Percentiles rank a stretch among this genome's conserved stretches.
Conservation (phyloP, 2,329 filamentous ascomycete genomes). For the Colletotrichum somersetense region DNA sequence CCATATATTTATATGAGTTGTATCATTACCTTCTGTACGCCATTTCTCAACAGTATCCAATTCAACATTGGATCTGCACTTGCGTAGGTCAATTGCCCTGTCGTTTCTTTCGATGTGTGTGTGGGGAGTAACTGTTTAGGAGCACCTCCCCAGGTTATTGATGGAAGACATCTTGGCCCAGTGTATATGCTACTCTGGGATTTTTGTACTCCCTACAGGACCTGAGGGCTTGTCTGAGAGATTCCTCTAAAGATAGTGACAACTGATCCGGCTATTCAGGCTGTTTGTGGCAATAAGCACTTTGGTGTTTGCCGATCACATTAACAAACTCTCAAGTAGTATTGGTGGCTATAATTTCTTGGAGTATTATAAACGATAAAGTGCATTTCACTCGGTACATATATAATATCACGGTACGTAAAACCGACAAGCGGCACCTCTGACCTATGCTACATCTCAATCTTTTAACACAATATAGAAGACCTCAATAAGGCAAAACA, state of each 20-base stretch:
- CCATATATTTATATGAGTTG: not conserved
- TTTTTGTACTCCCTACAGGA: not conserved
- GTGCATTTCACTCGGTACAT: no score
- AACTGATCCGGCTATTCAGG: not conserved
- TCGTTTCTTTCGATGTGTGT: not conserved
- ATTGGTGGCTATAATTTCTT: no score
- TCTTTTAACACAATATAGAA: no score
- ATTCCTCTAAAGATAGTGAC: no score
- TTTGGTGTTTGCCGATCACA: not conserved
- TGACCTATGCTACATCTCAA: no score
- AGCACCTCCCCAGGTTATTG: fast-evolving
- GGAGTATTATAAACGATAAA: no score
- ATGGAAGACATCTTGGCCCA: not conserved
- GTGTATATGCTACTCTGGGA: not conserved
- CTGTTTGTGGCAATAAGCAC: not conserved
- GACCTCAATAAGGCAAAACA: no score
- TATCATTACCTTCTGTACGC: not conserved
- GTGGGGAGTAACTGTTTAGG: not conserved
- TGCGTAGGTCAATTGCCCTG: not conserved
- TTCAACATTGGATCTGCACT: not conserved
- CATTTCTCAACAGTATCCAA: no score
- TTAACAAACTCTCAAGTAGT: no score
- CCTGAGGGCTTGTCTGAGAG: not conserved
- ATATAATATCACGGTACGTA: no score
- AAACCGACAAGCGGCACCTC: no score